A percentile compares a stretch with the other conserved stretches of the same genome.
Evolutionary conservation across 352 stramenopile species (phyloP).

Genomic region (Phytophthora nicotianae): DNA sequence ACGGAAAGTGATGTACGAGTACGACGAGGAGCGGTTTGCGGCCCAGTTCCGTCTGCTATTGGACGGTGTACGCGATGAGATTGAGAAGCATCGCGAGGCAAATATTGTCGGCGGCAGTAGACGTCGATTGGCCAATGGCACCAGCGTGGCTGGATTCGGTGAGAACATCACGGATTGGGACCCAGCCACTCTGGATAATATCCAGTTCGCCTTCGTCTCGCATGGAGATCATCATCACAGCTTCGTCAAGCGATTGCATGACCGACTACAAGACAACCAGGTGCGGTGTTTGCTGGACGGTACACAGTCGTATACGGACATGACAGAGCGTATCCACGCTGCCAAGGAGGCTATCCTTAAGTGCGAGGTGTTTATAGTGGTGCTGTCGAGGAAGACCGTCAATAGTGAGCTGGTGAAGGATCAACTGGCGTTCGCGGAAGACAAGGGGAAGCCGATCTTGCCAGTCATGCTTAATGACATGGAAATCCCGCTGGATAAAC

Average conservation of each 20-base stretch:
- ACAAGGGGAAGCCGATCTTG: conserved; percentile 75
- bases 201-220: conserved; percentile 70
- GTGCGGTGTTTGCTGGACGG: conserved; percentile 65
- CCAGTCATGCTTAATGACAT: conserved; percentile 80
- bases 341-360: conserved; percentile 83
- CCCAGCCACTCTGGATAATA: conserved; percentile 32
- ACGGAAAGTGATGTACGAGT: conserved; percentile 67
- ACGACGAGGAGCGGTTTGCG: conserved; percentile 62
- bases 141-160: conserved; percentile 35
- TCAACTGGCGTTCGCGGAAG: conserved; percentile 81
- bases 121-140: conserved; percentile 33
- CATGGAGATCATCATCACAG: conserved; percentile 72
- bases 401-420: conserved; percentile 80
- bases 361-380: conserved; percentile 73
- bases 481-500: conserved; percentile 74
- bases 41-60: conserved; percentile 69
- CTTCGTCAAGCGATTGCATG: conserved; percentile 68
- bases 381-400: conserved; percentile 69
- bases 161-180: conserved; percentile 50
- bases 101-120: conserved; percentile 45
- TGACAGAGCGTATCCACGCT: conserved; percentile 66
- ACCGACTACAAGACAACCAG: conserved; percentile 56
- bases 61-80: conserved; percentile 76
- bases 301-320: conserved; percentile 49
- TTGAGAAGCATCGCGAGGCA: conserved; percentile 70